phyloP scores from a whole-genome alignment of 1,139 yeast species.

The Hansenula lynferdii region DNA sequence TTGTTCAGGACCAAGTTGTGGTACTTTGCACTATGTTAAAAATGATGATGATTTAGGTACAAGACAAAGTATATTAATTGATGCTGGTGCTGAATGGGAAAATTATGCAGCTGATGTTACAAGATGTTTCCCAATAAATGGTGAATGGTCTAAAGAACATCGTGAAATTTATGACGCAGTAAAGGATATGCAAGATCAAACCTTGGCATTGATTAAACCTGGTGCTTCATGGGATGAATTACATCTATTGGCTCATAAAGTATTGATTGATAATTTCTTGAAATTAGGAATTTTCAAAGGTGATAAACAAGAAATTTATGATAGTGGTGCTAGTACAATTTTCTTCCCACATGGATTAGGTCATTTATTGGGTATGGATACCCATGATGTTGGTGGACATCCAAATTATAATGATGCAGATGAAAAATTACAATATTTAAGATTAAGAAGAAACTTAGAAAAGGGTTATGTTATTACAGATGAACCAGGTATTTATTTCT shows the following conservation, averaged over 20 bases:
- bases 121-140: slow-evolving; percentile 87
- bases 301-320: slow-evolving; percentile 59
- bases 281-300: slow-evolving; percentile 75
- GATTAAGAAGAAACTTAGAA: slow-evolving; percentile 71
- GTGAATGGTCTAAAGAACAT: slow-evolving; percentile 87
- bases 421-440: slow-evolving; percentile 66
- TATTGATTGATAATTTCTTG: slow-evolving; percentile 67
- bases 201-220: slow-evolving; percentile 69
- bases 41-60: slow-evolving; percentile 66
- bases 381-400: slow-evolving; percentile 91
- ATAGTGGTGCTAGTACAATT: slow-evolving; percentile 64
- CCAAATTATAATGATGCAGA: slow-evolving; percentile 83
- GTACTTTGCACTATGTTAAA: slow-evolving; percentile 84
- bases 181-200: slow-evolving; percentile 70
- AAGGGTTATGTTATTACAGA: slow-evolving; percentile 86
- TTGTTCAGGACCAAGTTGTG: slow-evolving; percentile 89
- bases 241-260: slow-evolving; percentile 73
- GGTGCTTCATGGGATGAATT: slow-evolving; percentile 85
- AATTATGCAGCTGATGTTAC: slow-evolving; percentile 93
- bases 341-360: slow-evolving; percentile 97
- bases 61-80: slow-evolving; percentile 70
- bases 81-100: slow-evolving; percentile 97
- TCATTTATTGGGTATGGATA: slow-evolving; percentile 89
- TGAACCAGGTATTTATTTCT: slow-evolving; percentile 94
- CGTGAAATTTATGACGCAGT: slow-evolving; percentile 80